Conservation (phyloP, 768 basidiomycete genomes). For the Basidioascus undulatus region DNA sequence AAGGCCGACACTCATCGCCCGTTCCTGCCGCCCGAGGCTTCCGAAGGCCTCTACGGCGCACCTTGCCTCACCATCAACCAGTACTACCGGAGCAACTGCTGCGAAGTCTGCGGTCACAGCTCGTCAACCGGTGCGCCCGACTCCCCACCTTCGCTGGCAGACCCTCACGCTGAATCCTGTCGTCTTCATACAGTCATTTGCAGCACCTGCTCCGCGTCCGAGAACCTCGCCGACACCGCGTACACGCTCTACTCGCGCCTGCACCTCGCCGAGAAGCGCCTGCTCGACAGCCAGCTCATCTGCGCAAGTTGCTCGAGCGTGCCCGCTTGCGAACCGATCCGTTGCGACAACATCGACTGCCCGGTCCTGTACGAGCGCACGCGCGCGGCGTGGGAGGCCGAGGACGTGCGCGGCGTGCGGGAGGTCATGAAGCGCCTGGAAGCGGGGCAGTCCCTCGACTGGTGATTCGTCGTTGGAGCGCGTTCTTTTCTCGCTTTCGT, state of each 20-base stretch:
- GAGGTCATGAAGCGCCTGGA: too few species aligned
- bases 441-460: too few species aligned
- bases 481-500: too few species aligned
- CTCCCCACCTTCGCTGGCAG: background rate
- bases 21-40: conserved; percentile 6
- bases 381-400: conserved; percentile 22
- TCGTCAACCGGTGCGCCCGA: background rate
- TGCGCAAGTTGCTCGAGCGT: conserved; percentile 46
- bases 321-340: conserved; percentile 31
- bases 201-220: conserved; percentile 28
- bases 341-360: conserved; percentile 71
- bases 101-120: conserved; percentile 35
- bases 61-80: conserved; percentile 34
- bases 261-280: conserved; percentile 29
- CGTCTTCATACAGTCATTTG: conserved; percentile 26
- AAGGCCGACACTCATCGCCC: conserved; percentile 14
- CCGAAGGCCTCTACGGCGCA: conserved; percentile 19
- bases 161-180: background rate
- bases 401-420: conserved; percentile 12
- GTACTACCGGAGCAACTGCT: conserved; percentile 46
- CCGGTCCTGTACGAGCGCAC: conserved; percentile 52
- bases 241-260: conserved; percentile 32
- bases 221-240: conserved; percentile 31
- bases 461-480: too few species aligned
- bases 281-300: conserved; percentile 35